A percentile compares a stretch with the other conserved stretches of the same genome.
Conservation (phyloP, 495 filamentous ascomycete genomes). For the Hypoxylon lienhwacheense region DNA sequence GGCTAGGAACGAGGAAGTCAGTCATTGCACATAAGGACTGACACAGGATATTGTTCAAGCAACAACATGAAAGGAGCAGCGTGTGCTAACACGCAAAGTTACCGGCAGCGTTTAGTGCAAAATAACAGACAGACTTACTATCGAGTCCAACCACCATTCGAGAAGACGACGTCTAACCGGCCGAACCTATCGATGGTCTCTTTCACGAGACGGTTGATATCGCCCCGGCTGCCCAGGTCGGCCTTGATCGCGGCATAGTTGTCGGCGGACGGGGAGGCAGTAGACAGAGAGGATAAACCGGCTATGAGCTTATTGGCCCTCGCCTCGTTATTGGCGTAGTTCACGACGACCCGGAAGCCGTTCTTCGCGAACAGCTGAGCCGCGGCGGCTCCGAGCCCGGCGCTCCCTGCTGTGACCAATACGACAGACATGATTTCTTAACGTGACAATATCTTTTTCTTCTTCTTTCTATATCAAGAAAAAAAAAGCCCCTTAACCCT, state of each 20-base stretch:
- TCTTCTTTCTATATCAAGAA: too few species aligned
- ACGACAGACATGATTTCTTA: conserved; percentile 52
- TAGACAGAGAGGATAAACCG: conserved; percentile 43
- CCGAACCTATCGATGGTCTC: conserved; percentile 50
- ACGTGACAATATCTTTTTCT: too few species aligned
- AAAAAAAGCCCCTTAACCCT: too few species aligned
- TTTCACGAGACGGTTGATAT: conserved; percentile 49
- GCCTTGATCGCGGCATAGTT: conserved; percentile 50
- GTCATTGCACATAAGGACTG: neutral
- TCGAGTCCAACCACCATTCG: conserved; percentile 61
- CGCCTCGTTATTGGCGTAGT: conserved; percentile 52
- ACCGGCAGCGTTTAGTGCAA: too few species aligned
- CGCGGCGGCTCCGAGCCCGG: conserved; percentile 59
- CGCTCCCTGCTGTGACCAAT: conserved; percentile 58
- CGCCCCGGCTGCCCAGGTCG: conserved; percentile 49
- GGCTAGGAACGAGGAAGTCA: conserved; percentile 17
- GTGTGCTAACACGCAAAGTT: neutral
- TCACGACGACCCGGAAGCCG: conserved; percentile 54
- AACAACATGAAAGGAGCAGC: neutral
- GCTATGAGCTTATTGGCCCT: conserved; percentile 49
- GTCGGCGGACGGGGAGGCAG: conserved; percentile 14
- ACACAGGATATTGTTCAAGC: neutral
- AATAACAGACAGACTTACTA: conserved; percentile 32
- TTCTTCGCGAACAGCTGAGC: conserved; percentile 52
- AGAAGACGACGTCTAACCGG: conserved; percentile 56